Evolutionary conservation across 2,329 filamentous ascomycete species (phyloP).

Genomic region (Pseudocercospora fuligena): DNA sequence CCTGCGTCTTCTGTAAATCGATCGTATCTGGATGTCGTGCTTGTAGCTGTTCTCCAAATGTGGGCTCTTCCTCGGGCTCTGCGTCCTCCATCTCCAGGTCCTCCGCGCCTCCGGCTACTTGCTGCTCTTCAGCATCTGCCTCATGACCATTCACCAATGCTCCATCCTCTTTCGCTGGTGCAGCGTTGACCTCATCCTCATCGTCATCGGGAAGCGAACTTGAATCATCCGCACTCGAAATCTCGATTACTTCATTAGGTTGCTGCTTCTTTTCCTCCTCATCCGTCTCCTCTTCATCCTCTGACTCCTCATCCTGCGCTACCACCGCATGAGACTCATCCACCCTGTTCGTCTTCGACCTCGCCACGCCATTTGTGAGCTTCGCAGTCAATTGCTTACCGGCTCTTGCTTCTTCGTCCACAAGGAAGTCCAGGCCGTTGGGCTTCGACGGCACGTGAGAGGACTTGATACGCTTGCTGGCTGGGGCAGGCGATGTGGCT

Average conservation of each 20-base stretch:
- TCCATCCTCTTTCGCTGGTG: constrained; percentile 9
- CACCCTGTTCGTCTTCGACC: constrained; percentile 56
- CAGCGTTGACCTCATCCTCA: constrained; percentile 20
- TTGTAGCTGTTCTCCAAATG: constrained; percentile 85
- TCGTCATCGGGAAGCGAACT: constrained; percentile 34
- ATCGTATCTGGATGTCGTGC: constrained; percentile 69
- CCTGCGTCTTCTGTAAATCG: constrained; percentile 67
- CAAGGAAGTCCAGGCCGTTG: constrained; percentile 38
- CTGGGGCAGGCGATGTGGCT: constrained; percentile 36
- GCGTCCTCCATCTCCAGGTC: constrained; percentile 33
- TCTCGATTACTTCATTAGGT: constrained; percentile 46
- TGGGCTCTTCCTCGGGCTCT: constrained; percentile 56
- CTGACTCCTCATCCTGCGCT: constrained; percentile 36
- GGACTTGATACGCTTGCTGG: constrained; percentile 41
- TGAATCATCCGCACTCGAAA: constrained; percentile 53
- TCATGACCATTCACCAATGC: constrained; percentile 31
- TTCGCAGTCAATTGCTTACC: constrained; percentile 49
- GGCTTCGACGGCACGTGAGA: constrained; percentile 39
- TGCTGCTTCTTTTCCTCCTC: constrained; percentile 5
- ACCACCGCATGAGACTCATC: constrained; percentile 64
- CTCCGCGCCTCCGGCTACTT: constrained; percentile 35
- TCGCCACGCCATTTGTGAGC: constrained; percentile 59
- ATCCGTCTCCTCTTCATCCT: constrained; percentile 46
- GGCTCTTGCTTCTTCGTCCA: constrained; percentile 42
- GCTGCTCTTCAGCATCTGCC: constrained; percentile 35